Evolutionary conservation across 1,139 yeast species (phyloP).

Genomic region (Taphrina populina): DNA sequence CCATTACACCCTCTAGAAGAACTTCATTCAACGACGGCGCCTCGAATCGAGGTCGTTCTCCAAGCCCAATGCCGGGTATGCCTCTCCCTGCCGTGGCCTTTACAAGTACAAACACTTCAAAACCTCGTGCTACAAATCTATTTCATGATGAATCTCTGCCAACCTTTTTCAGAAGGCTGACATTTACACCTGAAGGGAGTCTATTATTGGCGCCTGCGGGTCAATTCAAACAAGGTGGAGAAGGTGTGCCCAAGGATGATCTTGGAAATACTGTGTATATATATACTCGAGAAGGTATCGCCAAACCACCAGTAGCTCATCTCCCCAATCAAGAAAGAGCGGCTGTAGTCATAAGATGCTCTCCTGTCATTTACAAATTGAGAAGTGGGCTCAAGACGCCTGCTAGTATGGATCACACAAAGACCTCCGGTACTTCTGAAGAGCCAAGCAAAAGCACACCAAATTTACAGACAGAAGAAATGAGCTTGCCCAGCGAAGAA

Average conservation of each 20-base stretch:
- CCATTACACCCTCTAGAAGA: constrained; percentile 40
- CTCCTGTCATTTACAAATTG: constrained; percentile 60
- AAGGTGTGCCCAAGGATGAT: constrained; percentile 44
- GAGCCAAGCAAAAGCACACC: constrained; percentile 1
- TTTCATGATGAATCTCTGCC: constrained; percentile 85
- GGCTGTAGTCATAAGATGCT: constrained; percentile 76
- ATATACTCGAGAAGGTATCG: constrained; percentile 67
- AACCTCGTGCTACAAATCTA: constrained; percentile 41
- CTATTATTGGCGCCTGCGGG: constrained; percentile 83
- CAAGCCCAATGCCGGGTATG: constrained; percentile 42
- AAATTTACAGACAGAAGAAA: constrained; percentile 18
- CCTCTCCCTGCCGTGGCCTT: constrained; percentile 49
- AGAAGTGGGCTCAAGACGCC: constrained; percentile 27
- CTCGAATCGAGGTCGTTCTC: constrained; percentile 40
- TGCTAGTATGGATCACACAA: too few species aligned
- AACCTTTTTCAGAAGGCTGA: constrained; percentile 80
- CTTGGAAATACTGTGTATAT: constrained; percentile 68
- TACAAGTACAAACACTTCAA: not conserved
- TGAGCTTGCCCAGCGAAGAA: too few species aligned
- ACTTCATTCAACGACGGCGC: constrained; percentile 41
- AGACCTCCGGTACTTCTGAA: too few species aligned
- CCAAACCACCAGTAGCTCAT: constrained; percentile 68
- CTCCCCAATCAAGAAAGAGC: constrained; percentile 80
- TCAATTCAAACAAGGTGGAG: constrained; percentile 48
- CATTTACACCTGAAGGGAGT: constrained; percentile 87